Evolutionary conservation across 2,329 filamentous ascomycete genomes (phyloP), one percentile per base, ranked within the genome.

Genomic region (Fusarium paranaense): DNA sequence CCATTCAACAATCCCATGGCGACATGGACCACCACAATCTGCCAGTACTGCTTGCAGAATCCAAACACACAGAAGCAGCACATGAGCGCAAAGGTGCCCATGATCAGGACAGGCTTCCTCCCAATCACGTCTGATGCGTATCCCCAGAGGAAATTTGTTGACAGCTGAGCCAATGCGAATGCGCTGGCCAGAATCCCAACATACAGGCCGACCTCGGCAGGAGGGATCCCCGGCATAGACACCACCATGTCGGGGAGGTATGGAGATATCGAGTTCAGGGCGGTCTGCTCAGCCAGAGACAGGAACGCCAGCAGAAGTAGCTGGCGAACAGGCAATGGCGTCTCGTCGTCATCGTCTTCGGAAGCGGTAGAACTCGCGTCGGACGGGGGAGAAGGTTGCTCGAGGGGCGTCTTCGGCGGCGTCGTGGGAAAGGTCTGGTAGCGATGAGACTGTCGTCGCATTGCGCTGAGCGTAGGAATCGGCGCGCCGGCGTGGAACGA

Each of bases 1-100:
- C 97, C 97, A 81, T 98, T 99, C 61, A 98, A 90, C 62, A 97
- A 81, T 5, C 97, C 97, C 95, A 98, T 98, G 72, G 95, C 85
- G 2, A 93, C 90, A 81, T 99, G 97, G 1, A 98, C 94, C 18
- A 94, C 73, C 16, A 98, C 88, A 3, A 97, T 92, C 81, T 98
- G 95, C 90, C 92, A 94, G 70, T 98, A 90, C 2, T 88, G 92
- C 70, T 85, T 90, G 81, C 95, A 97, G 78, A 98, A 95, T 5
- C 96, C 97, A 81, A 99, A 99, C 1, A 90, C 90, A 45, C 93
- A 82, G 80, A 98, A 98, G 79, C 94, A 97, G 14, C 87, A 85
- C 73, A 94, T 92, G 27, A 97, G 93, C 64, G 97, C 84, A n/a
- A 94, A 85, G 0, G 97, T 98, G 5, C 97, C 97, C 18, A 92